Base-by-base conservation (phyloP, 305 asterid genomes). In the Petunia hybrid region DNA sequence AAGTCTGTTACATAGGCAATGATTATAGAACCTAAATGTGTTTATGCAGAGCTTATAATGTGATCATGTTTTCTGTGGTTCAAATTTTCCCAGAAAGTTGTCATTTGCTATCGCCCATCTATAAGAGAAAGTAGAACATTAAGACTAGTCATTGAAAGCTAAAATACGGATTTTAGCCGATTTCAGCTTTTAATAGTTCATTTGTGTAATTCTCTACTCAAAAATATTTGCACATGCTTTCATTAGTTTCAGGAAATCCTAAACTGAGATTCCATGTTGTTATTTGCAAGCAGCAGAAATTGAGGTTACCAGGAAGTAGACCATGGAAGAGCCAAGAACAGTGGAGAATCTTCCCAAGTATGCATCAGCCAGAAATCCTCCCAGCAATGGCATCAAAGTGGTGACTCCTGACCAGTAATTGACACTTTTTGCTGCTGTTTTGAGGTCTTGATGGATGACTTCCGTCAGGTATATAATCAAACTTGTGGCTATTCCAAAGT, bases 311-410 rank as follows among this genome's bases (percentile, higher is more conserved):
- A 81, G 38, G 76, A 92, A 89, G 81, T 91, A 92, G 39, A 89
- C 82, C 63, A 69, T 31, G 89, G 93, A 85, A 35, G 95, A 82
- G 56, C 87, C 2, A 80, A 90, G 80, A 61, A 91, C 87, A 2
- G 91, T 90, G 82, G 84, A 86, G 90, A 85, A 92, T 7, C 95
- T 85, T 66, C 97, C 97, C 16, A 89, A 4, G 82, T 92, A 92
- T 41, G 95, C 89, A 61, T 92, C 97, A 40, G 97, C 97, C 2
- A 92, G 82, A 64, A 92, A 89, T 51, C 91, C 97, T 48, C 97
- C 97, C 6, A 86, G 77, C 66, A 92, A 86, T 39, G 95, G 94
- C 83, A 92, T 88, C 51, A 91, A 16, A 80, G 97, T 90, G 80
- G 97, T 88, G 82, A 92, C 90, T 80, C 97, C 97, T 61, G 80